Conservation (phyloP, 768 basidiomycete species). For the Lactifluus echinatus region DNA sequence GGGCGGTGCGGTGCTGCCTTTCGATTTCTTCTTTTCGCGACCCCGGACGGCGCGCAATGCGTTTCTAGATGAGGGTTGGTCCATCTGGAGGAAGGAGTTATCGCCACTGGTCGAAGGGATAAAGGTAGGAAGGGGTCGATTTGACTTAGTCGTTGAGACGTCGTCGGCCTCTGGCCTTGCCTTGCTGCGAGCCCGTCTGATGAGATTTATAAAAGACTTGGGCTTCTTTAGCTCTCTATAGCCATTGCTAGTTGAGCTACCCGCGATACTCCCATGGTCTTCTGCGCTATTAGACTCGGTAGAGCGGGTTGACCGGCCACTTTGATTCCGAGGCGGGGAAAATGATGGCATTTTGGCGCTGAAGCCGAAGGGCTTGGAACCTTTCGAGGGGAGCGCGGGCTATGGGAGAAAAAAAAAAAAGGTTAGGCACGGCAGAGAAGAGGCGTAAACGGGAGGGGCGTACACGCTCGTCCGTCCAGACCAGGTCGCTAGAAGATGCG, state of each 20-base stretch:
- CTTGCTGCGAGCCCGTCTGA: constrained; percentile 34
- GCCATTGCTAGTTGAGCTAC: constrained; percentile 28
- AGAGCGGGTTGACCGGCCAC: constrained; percentile 20
- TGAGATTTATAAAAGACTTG: constrained; percentile 40
- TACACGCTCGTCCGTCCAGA: constrained; percentile 20
- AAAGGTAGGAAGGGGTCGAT: constrained; percentile 19
- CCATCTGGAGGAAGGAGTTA: constrained; percentile 23
- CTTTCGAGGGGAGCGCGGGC: constrained; percentile 40
- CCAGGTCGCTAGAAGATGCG: neutral
- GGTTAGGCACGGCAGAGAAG: neutral
- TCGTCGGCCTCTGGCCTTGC: constrained; percentile 34
- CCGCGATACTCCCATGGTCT: constrained; percentile 27
- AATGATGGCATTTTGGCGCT: constrained; percentile 36
- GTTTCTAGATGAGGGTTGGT: constrained; percentile 15
- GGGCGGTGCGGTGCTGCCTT: constrained; percentile 24
- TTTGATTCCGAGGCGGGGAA: constrained; percentile 20
- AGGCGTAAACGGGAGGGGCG: neutral
- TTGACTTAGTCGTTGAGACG: constrained; percentile 20
- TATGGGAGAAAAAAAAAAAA: constrained; percentile 18
- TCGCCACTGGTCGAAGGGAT: constrained; percentile 10
- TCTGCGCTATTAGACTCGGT: constrained; percentile 26
- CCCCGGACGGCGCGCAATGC: constrained; percentile 20
- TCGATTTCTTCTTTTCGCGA: constrained; percentile 30
- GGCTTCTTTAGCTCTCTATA: constrained; percentile 36
- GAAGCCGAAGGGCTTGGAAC: constrained; percentile 30